Base-by-base conservation (phyloP, 2,329 filamentous ascomycete genomes). In the Monilinia vaccinii-corymbosi region DNA sequence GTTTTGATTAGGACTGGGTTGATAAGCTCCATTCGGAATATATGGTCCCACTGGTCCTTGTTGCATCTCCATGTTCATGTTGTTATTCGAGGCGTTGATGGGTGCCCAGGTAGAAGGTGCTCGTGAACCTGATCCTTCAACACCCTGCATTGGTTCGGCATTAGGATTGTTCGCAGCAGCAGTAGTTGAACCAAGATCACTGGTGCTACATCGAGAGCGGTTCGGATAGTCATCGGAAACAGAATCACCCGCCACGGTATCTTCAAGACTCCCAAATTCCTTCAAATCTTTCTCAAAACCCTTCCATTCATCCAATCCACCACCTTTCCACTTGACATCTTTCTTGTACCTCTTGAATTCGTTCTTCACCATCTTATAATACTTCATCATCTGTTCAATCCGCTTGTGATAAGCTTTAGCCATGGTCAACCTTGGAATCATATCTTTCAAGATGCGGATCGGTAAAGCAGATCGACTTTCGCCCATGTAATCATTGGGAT, bases 261-360 rank as follows among this genome's bases (percentile, higher is more conserved):
- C 63, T 42, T 64, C 65, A 40, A 70, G 59, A 32, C 63, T 65
- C n/a, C 84, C 84, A 2, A 86, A 76, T 5, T 72, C 77, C 9
- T 65, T 60, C 1, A 87, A 73, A 66, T 85, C 83, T 53, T 74
- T 70, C 65, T 75, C 78, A 34, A 85, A 70, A 11, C 75, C 70
- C 62, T 76, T 78, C 71, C 80, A 85, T 65, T 83, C 80, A 62
- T 82, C 80, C 4, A 82, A 70, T 1, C 79, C 82, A 38, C 80
- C 82, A 16, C 80, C 73, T 65, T 64, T 74, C 68, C 62, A 71
- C 63, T 40, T 11, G 28, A 56, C 25, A 32, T 58, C 60, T 44
- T 65, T 66, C 16, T 61, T 61, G 2, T 63, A 61, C 46, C 75
- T 72, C 13, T 55, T 48, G 32, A 68, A 69, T 9, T 84, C 79